phyloP scores from a whole-genome alignment of 2,329 filamentous ascomycete species.

The Didymella arachidicola region DNA sequence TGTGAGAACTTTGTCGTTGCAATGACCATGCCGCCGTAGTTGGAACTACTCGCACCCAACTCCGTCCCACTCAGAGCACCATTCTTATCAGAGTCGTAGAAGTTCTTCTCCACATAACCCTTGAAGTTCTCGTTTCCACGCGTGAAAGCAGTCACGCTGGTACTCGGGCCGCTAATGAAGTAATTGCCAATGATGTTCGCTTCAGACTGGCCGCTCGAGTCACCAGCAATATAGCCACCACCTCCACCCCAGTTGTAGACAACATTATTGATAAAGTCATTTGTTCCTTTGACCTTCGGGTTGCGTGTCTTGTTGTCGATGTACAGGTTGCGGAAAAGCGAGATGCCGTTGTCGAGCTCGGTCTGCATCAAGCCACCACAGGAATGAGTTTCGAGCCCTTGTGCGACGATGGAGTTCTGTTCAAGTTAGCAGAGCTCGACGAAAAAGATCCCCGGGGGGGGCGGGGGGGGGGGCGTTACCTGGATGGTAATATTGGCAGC shows the following conservation, averaged over 20 bases:
- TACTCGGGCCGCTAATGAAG: slow-evolving; percentile 63
- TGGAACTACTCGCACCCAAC: slow-evolving; percentile 53
- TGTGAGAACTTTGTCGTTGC: slow-evolving; percentile 53
- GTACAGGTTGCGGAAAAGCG: slow-evolving; percentile 63
- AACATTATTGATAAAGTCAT: slow-evolving; percentile 62
- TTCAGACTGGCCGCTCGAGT: slow-evolving; percentile 57
- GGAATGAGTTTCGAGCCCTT: slow-evolving; percentile 62
- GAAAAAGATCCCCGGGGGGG: not conserved
- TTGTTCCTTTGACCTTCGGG: slow-evolving; percentile 65
- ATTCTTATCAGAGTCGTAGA: slow-evolving; percentile 60
- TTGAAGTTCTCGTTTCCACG: slow-evolving; percentile 64
- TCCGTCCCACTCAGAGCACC: slow-evolving; percentile 59
- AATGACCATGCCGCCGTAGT: slow-evolving; percentile 60
- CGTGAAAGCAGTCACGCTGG: slow-evolving; percentile 60
- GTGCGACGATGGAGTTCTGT: slow-evolving; percentile 60
- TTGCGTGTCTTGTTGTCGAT: slow-evolving; percentile 66
- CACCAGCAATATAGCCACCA: slow-evolving; percentile 64
- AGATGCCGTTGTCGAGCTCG: slow-evolving; percentile 55
- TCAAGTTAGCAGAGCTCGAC: not conserved
- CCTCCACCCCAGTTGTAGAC: slow-evolving; percentile 65
- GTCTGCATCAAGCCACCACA: slow-evolving; percentile 63
- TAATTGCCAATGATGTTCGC: slow-evolving; percentile 66
- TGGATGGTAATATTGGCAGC: slow-evolving; percentile 61
- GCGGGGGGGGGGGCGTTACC: not conserved
- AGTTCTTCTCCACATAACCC: slow-evolving; percentile 62